Base-by-base conservation (phyloP, 2,329 filamentous ascomycete species). In the Ophidiomyces ophidiicola region DNA sequence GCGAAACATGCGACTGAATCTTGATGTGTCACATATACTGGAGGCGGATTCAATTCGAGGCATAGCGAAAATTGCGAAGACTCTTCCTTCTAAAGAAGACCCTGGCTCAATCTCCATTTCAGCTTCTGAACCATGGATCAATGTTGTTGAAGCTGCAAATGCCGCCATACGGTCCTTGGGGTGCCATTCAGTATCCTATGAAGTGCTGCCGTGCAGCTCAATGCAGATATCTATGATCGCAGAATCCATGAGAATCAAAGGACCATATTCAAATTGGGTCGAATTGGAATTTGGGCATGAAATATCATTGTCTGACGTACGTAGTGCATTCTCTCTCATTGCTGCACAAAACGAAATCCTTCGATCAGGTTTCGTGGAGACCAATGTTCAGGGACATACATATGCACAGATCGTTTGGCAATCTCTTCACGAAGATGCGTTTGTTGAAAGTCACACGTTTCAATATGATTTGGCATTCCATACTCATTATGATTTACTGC, bases 181-280 rank as follows among this genome's bases (percentile, higher is more conserved):
- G 1, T 34, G 53, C 23, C 37, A 23, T 7, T 35, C 41, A 15
- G 43, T 45, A 24, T 36, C 57, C 14, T 53, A 63, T 12, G 59
- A 62, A 18, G 56, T 74, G 3, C 51, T 72, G 12, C 69, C 70
- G 3, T 90, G 83, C 54, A 87, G 78, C 3, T 70, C 77, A 10
- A 66, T 90, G 6, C 87, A 94, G 50, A 63, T 71, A 12, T 78
- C 83, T 1, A 92, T 94, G 84, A 67, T 94, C 11, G 68, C 74
- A 0, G 84, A 93, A 60, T 87, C 83, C 0, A 58, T 68, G 2
- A 66, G 63, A 12, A 66, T 78, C 44, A 46, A 66, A 1, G 61
- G 59, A 32, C 69, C 78, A 5, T 94, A 94, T 53, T 82, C 80
- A 60, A 94, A 94, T 49, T 78, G 78, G 65, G 63, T 90, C 7